Base-by-base conservation (phyloP, 495 filamentous ascomycete genomes). In the Hypomontagnella monticulosa region DNA sequence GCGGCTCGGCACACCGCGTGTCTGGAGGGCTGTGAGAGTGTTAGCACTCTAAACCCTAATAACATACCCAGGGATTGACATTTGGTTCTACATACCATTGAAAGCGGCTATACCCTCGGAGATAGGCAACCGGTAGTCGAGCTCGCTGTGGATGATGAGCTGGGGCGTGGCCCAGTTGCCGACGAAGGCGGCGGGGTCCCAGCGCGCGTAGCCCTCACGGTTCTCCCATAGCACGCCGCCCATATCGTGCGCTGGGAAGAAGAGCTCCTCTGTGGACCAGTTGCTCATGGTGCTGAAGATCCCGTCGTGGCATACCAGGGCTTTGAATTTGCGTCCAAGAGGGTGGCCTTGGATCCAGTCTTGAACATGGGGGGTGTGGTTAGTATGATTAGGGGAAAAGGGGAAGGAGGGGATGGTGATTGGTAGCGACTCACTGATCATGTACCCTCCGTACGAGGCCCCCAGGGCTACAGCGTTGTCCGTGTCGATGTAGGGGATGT, bases 251-350 rank as follows among this genome's bases (percentile, higher is more conserved):
- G 90, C 81, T 1, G 90, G 88, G 79, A 97, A 97, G 80, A 92
- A 97, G 19, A 94, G 87, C 75, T 97, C 93, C 64, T 97, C 93
- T 19, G 85, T 90, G 9, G 84, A 77, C 61, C 93, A 85, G 75
- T 92, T 87, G 48, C 85, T 86, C 4, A 87, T 81, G 64, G 91
- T 93, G 73, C 85, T 91, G 78, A 93, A 96, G 20, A 94, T 87
- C 33, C 93, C 93, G 74, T 97, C 94, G 74, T 98, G 94, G 59
- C 89, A 93, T 7, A 96, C 92, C 1, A 96, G 84, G 1, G 93
- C 93, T 73, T 92, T 92, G 84, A 96, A 95, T 67, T 91, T 90
- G 48, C 90, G 88, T 12, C 88, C 88, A 0, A 91, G 78, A 0
- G 80, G 79, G 32, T 89, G 85, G 40, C 88, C 89, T 74, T 90